Evolutionary conservation across 1,139 yeast species (phyloP).

Genomic region (Protomyces pachydermus): DNA sequence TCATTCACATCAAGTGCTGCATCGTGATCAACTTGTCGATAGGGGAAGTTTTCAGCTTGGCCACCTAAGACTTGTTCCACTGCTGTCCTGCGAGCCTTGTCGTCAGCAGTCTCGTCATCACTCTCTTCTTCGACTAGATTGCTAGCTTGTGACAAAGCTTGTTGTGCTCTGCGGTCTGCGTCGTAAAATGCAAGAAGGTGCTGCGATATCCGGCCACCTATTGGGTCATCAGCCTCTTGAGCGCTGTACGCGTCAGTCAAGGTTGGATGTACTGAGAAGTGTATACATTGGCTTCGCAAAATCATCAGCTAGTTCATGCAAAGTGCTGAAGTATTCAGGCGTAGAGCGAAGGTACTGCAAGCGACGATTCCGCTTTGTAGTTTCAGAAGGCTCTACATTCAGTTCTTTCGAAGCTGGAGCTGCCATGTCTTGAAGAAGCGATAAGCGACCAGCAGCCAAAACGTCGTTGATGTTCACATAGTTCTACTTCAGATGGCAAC

Average conservation of each 20-base stretch:
- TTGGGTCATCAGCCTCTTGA: background rate
- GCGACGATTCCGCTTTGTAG: background rate
- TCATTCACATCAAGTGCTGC: background rate
- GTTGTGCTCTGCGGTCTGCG: background rate
- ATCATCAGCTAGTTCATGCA: background rate
- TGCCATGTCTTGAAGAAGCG: too few relatives aligned
- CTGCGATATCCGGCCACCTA: constrained; percentile 12
- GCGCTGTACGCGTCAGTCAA: background rate
- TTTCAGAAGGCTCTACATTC: background rate
- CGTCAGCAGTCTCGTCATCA: background rate
- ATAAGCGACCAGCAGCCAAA: too few relatives aligned
- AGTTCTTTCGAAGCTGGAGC: too few relatives aligned
- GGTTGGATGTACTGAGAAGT: background rate
- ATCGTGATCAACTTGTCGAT: constrained; percentile 1
- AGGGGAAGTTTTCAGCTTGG: background rate
- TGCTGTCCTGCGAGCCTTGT: background rate
- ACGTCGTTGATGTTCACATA: too few relatives aligned
- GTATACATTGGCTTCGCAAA: too few relatives aligned
- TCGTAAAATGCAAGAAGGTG: constrained; percentile 6
- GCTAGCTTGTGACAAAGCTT: background rate
- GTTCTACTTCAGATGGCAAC: too few relatives aligned
- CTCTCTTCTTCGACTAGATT: background rate
- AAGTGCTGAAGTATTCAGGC: background rate
- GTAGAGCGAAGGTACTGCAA: constrained; percentile 2
- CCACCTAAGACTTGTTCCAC: background rate